Conservation (phyloP, 768 basidiomycete species). For the Podaxis pistillaris region DNA sequence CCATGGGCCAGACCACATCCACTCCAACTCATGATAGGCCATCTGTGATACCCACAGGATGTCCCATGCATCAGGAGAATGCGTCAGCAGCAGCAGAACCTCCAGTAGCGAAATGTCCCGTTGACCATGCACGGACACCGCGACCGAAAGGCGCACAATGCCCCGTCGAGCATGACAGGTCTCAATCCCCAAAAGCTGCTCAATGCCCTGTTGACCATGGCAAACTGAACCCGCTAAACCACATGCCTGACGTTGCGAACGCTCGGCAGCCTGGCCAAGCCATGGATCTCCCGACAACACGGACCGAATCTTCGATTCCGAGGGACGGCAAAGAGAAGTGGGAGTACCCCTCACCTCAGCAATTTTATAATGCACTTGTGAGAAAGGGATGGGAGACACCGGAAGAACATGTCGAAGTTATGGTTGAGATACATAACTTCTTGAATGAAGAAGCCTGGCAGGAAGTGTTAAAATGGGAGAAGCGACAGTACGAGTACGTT, state of each 20-base stretch:
- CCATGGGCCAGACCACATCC: conserved; percentile 51
- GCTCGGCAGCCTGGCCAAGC: conserved; percentile 56
- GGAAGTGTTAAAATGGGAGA: conserved; percentile 94
- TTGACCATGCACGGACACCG: conserved; percentile 27
- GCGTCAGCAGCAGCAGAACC: conserved; percentile 22
- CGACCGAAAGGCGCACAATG: conserved; percentile 31
- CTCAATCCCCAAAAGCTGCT: conserved; percentile 32
- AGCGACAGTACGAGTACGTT: conserved; percentile 58
- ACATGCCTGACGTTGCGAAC: conserved; percentile 86
- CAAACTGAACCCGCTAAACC: conserved; percentile 69
- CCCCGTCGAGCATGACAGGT: conserved; percentile 39
- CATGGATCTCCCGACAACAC: conserved; percentile 63
- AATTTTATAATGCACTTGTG: conserved; percentile 96
- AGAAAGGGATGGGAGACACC: conserved; percentile 98
- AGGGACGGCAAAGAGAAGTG: conserved; percentile 60
- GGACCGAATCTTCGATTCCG: conserved; percentile 85
- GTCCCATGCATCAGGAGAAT: conserved; percentile 39
- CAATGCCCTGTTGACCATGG: conserved; percentile 67
- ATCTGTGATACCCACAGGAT: conserved; percentile 28
- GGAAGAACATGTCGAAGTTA: conserved; percentile 91
- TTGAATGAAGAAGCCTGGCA: conserved; percentile 96
- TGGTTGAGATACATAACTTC: conserved; percentile 99
- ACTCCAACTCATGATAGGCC: conserved; percentile 17
- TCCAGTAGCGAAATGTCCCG: conserved; percentile 34
- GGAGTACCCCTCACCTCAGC: conserved; percentile 98